Percentiles rank a stretch among this genome's conserved stretches.
phyloP scores from a whole-genome alignment of 768 basidiomycete genomes.

The Lactarius vividus region DNA sequence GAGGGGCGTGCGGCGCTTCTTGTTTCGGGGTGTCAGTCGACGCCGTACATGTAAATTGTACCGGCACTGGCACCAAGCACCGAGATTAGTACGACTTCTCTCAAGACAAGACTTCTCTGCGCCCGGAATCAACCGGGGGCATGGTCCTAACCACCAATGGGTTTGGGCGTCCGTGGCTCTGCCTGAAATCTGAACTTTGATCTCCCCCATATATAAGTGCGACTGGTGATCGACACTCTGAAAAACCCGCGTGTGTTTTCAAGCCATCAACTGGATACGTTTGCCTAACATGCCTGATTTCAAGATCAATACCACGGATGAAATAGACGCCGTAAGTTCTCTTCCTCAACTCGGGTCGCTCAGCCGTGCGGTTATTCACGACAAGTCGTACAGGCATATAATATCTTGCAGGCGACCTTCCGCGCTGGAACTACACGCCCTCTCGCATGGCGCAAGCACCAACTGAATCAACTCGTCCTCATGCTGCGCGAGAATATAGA shows the following conservation, averaged over 20 bases:
- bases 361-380: background rate
- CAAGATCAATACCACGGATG: constrained; percentile 11
- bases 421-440: constrained; percentile 59
- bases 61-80: too few relatives aligned
- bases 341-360: background rate
- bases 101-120: background rate
- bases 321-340: constrained; percentile 9
- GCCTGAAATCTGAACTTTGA: background rate
- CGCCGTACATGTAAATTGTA: background rate
- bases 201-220: background rate
- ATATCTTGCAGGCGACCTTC: constrained; percentile 44
- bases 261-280: background rate
- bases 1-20: too few relatives aligned
- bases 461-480: constrained; percentile 60
- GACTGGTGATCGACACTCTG: background rate
- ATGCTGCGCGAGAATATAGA: constrained; percentile 62
- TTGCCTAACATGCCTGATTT: constrained; percentile 12
- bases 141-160: background rate
- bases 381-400: constrained; percentile 14
- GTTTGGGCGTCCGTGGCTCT: background rate
- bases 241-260: background rate
- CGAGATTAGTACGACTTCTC: too few relatives aligned
- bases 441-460: constrained; percentile 59
- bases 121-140: background rate
- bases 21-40: background rate